Conservation (phyloP, 257 asterid species). For the Nemophila menziesii region DNA sequence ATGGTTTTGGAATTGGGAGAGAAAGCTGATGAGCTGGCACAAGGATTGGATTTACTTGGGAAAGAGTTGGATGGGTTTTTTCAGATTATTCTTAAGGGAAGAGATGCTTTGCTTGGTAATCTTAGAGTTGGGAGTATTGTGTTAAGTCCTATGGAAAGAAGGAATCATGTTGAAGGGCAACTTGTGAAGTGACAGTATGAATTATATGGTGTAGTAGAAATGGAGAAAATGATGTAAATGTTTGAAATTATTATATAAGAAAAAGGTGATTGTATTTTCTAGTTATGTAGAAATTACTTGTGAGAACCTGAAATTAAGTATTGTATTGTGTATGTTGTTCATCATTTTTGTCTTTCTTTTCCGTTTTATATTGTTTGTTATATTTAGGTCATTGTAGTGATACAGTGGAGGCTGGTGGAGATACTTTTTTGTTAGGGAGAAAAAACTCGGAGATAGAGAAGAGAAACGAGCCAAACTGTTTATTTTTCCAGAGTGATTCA, state of each 20-base stretch:
- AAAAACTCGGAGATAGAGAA: too few relatives aligned
- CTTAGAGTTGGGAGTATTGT: constrained; percentile 46
- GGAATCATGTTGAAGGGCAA: constrained; percentile 27
- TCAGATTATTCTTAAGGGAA: constrained; percentile 57
- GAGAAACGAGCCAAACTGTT: too few relatives aligned
- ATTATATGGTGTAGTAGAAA: constrained; percentile 13
- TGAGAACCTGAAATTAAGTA: background rate
- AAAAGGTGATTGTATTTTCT: background rate
- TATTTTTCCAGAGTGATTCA: too few relatives aligned
- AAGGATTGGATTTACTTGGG: constrained; percentile 54
- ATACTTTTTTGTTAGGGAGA: too few relatives aligned
- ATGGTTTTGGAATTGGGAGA: constrained; percentile 30
- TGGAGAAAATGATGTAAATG: constrained; percentile 8
- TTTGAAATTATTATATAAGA: constrained; percentile 10
- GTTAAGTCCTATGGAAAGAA: constrained; percentile 11
- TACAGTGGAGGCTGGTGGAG: too few relatives aligned
- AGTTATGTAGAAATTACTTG: background rate
- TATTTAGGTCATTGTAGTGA: too few relatives aligned
- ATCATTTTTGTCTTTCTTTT: too few relatives aligned
- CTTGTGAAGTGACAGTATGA: constrained; percentile 32
- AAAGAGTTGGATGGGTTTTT: constrained; percentile 67
- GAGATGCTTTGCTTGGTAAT: constrained; percentile 62
- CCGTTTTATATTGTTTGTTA: too few relatives aligned
- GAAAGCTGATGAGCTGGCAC: constrained; percentile 31
- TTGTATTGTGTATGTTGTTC: too few relatives aligned